Conservation (phyloP, 306 rosid species). For the Cicer chorassanicum region DNA sequence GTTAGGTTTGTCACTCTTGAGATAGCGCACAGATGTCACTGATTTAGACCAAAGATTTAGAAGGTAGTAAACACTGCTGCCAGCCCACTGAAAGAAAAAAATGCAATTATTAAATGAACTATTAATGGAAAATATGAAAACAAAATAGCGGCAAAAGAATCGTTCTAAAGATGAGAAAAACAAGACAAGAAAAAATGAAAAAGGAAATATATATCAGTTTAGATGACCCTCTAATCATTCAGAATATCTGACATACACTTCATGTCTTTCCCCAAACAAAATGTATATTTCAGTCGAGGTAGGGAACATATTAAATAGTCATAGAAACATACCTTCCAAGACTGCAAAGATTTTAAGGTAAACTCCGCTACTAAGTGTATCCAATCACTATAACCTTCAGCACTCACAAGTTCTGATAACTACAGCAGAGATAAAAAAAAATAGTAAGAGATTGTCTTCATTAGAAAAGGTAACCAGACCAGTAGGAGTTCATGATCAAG, state of each 20-base stretch:
- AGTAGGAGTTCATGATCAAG: constrained; percentile 3
- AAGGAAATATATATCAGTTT: not conserved
- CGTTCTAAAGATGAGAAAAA: not conserved
- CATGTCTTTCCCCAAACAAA: constrained; percentile 19
- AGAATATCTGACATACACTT: constrained; percentile 8
- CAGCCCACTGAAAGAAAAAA: constrained; percentile 57
- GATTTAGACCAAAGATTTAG: constrained; percentile 56
- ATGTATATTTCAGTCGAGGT: constrained; percentile 12
- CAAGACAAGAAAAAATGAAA: constrained; percentile 1
- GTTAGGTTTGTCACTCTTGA: constrained; percentile 57
- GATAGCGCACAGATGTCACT: constrained; percentile 50
- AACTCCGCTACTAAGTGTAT: constrained; percentile 88
- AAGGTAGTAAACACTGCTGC: constrained; percentile 58
- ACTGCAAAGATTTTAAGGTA: constrained; percentile 90
- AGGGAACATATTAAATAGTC: constrained; percentile 21
- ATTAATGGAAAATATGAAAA: not conserved
- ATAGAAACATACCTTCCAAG: constrained; percentile 80
- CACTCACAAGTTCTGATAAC: constrained; percentile 90
- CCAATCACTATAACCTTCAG: constrained; percentile 96
- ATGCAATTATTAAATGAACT: constrained; percentile 15
- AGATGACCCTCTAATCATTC: constrained; percentile 6
- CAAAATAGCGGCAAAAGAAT: constrained; percentile 12
- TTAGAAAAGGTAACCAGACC: constrained; percentile 13
- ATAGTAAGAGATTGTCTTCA: constrained; percentile 34
- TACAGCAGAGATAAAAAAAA: constrained; percentile 44